Conservation (phyloP, 495 filamentous ascomycete species). For the Penicillium egyptiacum region DNA sequence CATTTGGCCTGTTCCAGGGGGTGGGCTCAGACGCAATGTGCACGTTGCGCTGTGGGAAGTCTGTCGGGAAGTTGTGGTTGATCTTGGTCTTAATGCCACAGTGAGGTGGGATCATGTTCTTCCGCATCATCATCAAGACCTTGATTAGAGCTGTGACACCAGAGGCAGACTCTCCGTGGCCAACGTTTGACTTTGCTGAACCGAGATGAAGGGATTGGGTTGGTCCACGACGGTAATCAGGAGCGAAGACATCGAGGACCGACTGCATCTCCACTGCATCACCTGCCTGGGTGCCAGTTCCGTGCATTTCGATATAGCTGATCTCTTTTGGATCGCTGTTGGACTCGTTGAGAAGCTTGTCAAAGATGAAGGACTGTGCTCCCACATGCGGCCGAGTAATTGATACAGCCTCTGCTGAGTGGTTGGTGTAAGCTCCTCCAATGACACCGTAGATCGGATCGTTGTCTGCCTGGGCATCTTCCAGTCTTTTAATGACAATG, state of each 20-base stretch:
- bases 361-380: slow-evolving; percentile 70
- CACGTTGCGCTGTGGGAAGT: slow-evolving; percentile 72
- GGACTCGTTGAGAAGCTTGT: slow-evolving; percentile 65
- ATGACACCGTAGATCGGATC: slow-evolving; percentile 72
- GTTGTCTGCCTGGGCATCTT: slow-evolving; percentile 73
- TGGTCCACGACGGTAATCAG: slow-evolving; percentile 60
- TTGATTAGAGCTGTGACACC: slow-evolving; percentile 82
- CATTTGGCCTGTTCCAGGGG: slow-evolving; percentile 62
- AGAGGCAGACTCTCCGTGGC: slow-evolving; percentile 86
- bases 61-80: slow-evolving; percentile 78
- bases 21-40: slow-evolving; percentile 62
- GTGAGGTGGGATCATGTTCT: slow-evolving; percentile 80
- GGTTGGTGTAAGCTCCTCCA: slow-evolving; percentile 66
- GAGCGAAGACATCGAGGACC: slow-evolving; percentile 79
- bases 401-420: slow-evolving; percentile 73
- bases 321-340: slow-evolving; percentile 71
- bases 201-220: slow-evolving; percentile 78
- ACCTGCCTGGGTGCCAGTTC: slow-evolving; percentile 83
- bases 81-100: slow-evolving; percentile 84
- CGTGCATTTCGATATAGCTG: slow-evolving; percentile 86
- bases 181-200: slow-evolving; percentile 84
- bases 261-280: slow-evolving; percentile 79
- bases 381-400: slow-evolving; percentile 79
- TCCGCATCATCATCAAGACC: slow-evolving; percentile 82
- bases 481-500: slow-evolving; percentile 70